Evolutionary conservation across 257 asterid genomes (phyloP).

Genomic region (Fraxinus pennsylvanica): DNA sequence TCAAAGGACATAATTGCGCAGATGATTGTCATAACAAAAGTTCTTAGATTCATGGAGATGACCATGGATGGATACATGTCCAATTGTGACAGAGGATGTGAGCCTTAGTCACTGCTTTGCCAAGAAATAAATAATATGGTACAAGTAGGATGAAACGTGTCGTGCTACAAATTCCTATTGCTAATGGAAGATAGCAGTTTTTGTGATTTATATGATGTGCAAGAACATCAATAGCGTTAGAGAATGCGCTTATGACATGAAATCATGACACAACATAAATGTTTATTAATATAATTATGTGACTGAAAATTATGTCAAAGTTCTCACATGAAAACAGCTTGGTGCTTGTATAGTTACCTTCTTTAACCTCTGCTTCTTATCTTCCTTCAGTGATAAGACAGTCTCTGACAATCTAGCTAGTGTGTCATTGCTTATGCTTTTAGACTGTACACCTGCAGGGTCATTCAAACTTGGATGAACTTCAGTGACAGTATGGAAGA

Average conservation of each 20-base stretch:
- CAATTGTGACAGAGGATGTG: not conserved
- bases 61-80: not conserved
- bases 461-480: conserved; percentile 92
- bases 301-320: not conserved
- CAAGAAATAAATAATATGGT: not conserved
- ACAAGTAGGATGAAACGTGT: not conserved
- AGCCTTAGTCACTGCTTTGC: not conserved
- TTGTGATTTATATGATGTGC: not conserved
- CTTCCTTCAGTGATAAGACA: conserved; percentile 71
- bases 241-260: not conserved
- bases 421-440: conserved; percentile 89
- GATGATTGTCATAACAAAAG: not conserved
- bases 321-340: conserved; percentile 3
- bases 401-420: conserved; percentile 79
- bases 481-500: conserved; percentile 65
- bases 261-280: not conserved
- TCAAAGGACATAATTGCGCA: no score
- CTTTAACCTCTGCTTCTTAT: conserved; percentile 71
- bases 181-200: not conserved
- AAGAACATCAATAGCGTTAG: not conserved
- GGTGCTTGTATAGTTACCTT: conserved; percentile 53
- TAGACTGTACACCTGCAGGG: conserved; percentile 71
- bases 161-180: not conserved
- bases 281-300: not conserved
- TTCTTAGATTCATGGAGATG: not conserved